Percentiles rank a stretch among this genome's conserved stretches.
Evolutionary conservation across 495 filamentous ascomycete genomes (phyloP).

Genomic region (Aspergillus olivimuriae): DNA sequence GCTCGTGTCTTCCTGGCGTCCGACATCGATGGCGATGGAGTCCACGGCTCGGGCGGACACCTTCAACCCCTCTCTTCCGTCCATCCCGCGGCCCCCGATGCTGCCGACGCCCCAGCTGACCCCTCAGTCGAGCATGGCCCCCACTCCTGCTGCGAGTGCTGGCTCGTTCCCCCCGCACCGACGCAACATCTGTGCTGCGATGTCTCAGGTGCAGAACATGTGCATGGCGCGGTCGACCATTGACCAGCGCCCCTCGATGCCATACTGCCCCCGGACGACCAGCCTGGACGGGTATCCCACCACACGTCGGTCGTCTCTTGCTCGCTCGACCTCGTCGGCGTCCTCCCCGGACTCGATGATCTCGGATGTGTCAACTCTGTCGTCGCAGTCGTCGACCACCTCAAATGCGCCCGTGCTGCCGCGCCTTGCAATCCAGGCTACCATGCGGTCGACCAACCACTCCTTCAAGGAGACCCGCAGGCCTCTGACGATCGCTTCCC

Average conservation of each 20-base stretch:
- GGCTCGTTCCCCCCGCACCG: conserved; percentile 44
- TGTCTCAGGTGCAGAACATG: conserved; percentile 66
- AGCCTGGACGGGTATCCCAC: conserved; percentile 41
- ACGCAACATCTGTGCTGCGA: conserved; percentile 70
- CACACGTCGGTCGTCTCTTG: conserved; percentile 66
- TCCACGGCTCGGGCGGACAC: conserved; percentile 36
- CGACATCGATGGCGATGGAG: conserved; percentile 53
- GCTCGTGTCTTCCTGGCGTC: conserved; percentile 39
- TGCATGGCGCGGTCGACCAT: conserved; percentile 59
- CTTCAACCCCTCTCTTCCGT: conserved; percentile 36
- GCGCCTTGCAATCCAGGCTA: conserved; percentile 74
- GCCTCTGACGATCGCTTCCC: conserved; percentile 33
- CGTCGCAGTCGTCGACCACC: conserved; percentile 60
- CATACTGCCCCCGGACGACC: conserved; percentile 48
- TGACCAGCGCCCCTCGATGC: conserved; percentile 42
- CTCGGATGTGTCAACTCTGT: conserved; percentile 64
- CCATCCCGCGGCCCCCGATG: conserved; percentile 54
- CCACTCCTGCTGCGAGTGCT: conserved; percentile 89
- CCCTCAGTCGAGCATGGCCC: conserved; percentile 64
- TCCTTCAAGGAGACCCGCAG: conserved; percentile 36
- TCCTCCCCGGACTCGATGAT: conserved; percentile 91
- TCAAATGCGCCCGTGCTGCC: conserved; percentile 61
- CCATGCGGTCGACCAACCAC: conserved; percentile 68
- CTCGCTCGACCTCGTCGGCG: conserved; percentile 66
- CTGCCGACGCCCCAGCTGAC: conserved; percentile 77